Conservation (phyloP, 768 basidiomycete genomes). For the Phaeotremella fagi region DNA sequence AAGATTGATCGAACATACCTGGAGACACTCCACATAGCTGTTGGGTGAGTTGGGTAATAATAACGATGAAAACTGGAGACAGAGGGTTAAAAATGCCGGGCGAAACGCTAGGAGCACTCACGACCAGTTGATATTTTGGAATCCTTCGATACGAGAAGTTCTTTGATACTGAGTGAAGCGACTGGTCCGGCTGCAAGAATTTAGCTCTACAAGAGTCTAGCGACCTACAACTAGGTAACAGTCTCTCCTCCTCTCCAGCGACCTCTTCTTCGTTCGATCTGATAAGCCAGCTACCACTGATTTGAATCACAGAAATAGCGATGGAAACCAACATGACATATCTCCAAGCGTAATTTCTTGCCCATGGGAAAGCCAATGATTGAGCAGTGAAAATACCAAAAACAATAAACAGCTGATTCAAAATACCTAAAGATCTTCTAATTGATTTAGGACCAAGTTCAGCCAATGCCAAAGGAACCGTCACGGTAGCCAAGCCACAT, state of each 20-base stretch:
- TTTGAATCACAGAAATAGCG: slow-evolving; percentile 24
- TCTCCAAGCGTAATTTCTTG: slow-evolving; percentile 31
- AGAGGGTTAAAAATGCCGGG: not conserved
- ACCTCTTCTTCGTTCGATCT: not conserved
- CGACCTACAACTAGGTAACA: slow-evolving; percentile 8
- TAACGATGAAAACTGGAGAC: slow-evolving; percentile 28
- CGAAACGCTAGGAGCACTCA: slow-evolving; percentile 11
- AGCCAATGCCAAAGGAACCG: slow-evolving; percentile 78
- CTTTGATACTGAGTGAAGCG: slow-evolving; percentile 21
- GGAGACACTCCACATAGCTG: slow-evolving; percentile 41
- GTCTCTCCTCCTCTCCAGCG: slow-evolving; percentile 12
- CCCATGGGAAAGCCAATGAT: slow-evolving; percentile 34
- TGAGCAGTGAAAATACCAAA: slow-evolving; percentile 41
- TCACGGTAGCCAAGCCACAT: slow-evolving; percentile 49
- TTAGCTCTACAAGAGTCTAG: not conserved
- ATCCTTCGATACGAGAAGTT: slow-evolving; percentile 25
- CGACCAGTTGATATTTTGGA: slow-evolving; percentile 16
- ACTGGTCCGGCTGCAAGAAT: not conserved
- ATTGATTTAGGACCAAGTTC: slow-evolving; percentile 76
- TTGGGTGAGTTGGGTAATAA: slow-evolving; percentile 35
- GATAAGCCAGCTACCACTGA: slow-evolving; percentile 32
- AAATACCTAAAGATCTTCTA: slow-evolving; percentile 49
- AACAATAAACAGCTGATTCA: slow-evolving; percentile 45
- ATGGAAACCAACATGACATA: slow-evolving; percentile 32
- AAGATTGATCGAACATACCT: slow-evolving; percentile 9